Base-by-base conservation (phyloP, 2,329 filamentous ascomycete genomes). In the Exophiala mesophila region DNA sequence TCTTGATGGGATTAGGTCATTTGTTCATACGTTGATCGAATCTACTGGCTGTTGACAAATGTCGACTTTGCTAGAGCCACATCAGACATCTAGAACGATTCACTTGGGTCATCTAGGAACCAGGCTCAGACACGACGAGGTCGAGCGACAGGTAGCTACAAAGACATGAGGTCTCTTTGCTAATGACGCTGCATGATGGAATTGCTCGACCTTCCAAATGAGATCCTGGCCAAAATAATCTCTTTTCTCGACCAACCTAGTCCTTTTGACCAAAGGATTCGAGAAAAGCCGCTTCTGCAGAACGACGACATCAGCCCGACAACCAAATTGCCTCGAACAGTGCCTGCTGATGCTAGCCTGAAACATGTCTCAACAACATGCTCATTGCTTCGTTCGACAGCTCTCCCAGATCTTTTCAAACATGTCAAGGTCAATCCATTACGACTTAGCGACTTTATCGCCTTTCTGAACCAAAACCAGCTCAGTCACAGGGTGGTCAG, bases 181-280 rank as follows among this genome's bases (percentile, higher is more conserved):
- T n/a, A n/a, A n/a, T n/a, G n/a, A n/a, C n/a, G n/a, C n/a, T n/a
- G n/a, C n/a, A n/a, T n/a, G n/a, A 45, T 44, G 39, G 21, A 32
- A 12, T 38, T 55, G 9, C 44, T 54, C 31, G 42, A 38, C 6
- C 68, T 85, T 15, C 82, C 80, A 2, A 77, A 75, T 49, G 82
- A 85, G 63, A 63, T 85, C 33, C 62, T 82, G 16, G 59, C 72
- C 39, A 67, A 75, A 3, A 73, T 84, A 50, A 68, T 84, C 53
- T 63, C 60, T n/a, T 72, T 71, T 54, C 65, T 84, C 34, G 70
- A 75, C 52, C 55, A 55, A 0, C 57, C 39, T 5, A 48, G 44
- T 30, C 48, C 48, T 1, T 48, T 51, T 15, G 60, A 68, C 31
- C 55, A 53, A 28, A 65, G 65, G 12, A 60, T 80, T 16, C 67